Evolutionary conservation across 306 rosid genomes (phyloP).

Genomic region (Aeschynomene evenia): DNA sequence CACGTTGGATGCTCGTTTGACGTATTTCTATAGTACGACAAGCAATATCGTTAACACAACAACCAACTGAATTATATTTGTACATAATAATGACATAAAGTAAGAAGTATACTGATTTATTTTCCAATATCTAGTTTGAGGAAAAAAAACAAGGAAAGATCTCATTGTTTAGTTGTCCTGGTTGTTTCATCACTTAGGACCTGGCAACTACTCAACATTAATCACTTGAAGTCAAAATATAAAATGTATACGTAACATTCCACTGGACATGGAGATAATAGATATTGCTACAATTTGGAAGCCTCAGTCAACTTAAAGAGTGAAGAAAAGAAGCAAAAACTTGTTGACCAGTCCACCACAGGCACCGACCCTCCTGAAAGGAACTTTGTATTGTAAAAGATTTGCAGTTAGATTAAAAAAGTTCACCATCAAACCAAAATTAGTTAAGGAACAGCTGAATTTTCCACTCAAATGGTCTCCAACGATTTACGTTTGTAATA

Average conservation of each 20-base stretch:
- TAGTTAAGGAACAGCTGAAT: neutral
- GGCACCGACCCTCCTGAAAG: conserved; percentile 5
- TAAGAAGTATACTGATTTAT: no score
- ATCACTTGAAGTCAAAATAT: neutral
- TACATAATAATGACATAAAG: no score
- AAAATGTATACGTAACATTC: neutral
- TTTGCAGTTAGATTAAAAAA: conserved; percentile 22
- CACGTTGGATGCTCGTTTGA: no score
- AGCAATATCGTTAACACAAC: no score
- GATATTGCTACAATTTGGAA: conserved; percentile 2
- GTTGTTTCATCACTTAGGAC: neutral
- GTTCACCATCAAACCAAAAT: conserved; percentile 1
- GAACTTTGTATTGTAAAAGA: conserved; percentile 1
- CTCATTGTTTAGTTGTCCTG: neutral
- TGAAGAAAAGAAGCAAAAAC: neutral
- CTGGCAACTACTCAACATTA: conserved; percentile 15
- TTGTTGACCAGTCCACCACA: neutral
- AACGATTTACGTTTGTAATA: neutral
- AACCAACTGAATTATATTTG: no score
- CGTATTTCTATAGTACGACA: no score
- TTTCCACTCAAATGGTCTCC: no score
- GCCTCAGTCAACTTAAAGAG: neutral
- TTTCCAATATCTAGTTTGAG: neutral
- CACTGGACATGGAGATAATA: conserved; percentile 10
- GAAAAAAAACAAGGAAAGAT: neutral